phyloP scores from a whole-genome alignment of 169 alveolate species.

The Cystoisospora suis region DNA sequence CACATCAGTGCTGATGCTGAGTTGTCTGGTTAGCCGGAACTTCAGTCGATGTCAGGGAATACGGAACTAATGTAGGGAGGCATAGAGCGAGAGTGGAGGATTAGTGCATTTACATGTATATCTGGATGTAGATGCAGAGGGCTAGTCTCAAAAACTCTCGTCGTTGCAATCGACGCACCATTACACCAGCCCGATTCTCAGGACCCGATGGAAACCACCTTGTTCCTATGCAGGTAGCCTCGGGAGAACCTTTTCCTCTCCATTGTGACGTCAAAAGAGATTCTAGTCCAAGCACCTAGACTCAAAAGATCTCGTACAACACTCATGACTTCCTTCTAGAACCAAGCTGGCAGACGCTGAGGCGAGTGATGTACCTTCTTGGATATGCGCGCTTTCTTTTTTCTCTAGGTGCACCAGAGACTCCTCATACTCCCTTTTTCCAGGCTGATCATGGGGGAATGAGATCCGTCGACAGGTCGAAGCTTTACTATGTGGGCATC shows the following conservation, averaged over 20 bases:
- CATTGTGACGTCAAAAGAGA: too few species aligned
- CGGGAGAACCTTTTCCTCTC: not conserved
- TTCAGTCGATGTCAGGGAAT: too few species aligned
- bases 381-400: not conserved
- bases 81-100: not conserved
- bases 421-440: not conserved
- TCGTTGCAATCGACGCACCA: not conserved
- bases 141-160: not conserved
- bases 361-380: too few species aligned
- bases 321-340: too few species aligned
- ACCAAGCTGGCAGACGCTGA: too few species aligned
- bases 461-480: conserved; percentile 54
- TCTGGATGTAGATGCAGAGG: not conserved
- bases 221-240: not conserved
- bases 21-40: too few species aligned
- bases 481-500: conserved; percentile 66
- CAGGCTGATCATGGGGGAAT: conserved; percentile 63
- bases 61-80: too few species aligned
- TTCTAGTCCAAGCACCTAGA: too few species aligned
- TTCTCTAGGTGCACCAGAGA: not conserved
- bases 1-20: too few species aligned
- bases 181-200: not conserved
- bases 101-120: not conserved
- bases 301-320: too few species aligned
- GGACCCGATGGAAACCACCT: not conserved